phyloP scores from a whole-genome alignment of 2,329 filamentous ascomycete genomes.

The Microdochium trichocladiopsis region DNA sequence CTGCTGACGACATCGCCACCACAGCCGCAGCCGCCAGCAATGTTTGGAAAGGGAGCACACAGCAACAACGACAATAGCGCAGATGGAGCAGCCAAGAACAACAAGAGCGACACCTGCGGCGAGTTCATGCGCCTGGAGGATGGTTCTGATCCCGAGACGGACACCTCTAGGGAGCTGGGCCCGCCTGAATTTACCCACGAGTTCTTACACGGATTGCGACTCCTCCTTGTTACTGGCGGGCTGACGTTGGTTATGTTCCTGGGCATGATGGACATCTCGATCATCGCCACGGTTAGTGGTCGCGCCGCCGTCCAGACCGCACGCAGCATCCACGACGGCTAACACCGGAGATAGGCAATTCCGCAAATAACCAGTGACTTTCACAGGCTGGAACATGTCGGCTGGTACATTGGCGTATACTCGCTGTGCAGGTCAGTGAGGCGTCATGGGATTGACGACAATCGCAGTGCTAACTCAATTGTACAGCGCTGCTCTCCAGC shows the following conservation, averaged over 20 bases:
- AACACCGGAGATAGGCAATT: constrained; percentile 25
- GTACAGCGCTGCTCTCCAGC: constrained; percentile 38
- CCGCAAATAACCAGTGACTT: constrained; percentile 43
- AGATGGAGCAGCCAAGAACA: background rate
- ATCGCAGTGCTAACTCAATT: background rate
- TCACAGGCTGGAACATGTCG: constrained; percentile 42
- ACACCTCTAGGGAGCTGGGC: constrained; percentile 5
- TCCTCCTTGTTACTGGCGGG: constrained; percentile 16
- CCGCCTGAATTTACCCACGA: constrained; percentile 3
- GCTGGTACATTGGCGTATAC: constrained; percentile 48
- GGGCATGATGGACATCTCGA: constrained; percentile 43
- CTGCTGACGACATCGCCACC: background rate
- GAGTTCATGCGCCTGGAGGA: background rate
- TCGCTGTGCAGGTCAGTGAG: constrained; percentile 35
- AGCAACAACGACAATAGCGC: background rate
- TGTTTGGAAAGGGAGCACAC: background rate
- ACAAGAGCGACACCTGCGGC: background rate
- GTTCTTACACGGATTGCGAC: constrained; percentile 16
- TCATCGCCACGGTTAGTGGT: constrained; percentile 38
- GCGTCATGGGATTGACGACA: no score
- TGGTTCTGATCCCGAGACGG: background rate
- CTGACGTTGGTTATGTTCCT: constrained; percentile 37
- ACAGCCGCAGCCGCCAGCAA: background rate
- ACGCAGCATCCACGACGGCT: background rate
- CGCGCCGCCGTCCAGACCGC: background rate